These are phyloP conservation scores for Trichopus zeylanicus DNA, from an alignment of 116 monocot genomes.

Conservation along the genomic window DNA sequence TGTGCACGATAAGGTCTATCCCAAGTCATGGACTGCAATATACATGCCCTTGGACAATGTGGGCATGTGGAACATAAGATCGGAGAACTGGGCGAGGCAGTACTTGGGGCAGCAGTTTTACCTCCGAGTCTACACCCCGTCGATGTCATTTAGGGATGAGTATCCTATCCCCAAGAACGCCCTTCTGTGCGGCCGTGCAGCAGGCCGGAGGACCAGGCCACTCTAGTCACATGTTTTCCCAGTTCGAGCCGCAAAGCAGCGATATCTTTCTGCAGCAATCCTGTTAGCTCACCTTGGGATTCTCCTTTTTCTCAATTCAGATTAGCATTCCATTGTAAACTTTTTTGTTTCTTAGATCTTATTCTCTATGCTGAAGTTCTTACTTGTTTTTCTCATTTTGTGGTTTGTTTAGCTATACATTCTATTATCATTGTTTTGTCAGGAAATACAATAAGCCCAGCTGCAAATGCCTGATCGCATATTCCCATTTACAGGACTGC, in stretches of 20 bases:
- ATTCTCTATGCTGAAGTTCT: too few species aligned
- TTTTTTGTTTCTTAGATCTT: too few species aligned
- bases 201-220: constrained; percentile 36
- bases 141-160: constrained; percentile 65
- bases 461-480: too few species aligned
- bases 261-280: too few species aligned
- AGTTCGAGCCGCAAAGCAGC: constrained; percentile 13
- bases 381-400: too few species aligned
- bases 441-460: too few species aligned
- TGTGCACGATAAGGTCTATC: constrained; percentile 39
- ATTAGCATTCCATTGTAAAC: too few species aligned
- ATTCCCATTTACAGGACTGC: too few species aligned
- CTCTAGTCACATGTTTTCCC: constrained; percentile 9
- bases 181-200: constrained; percentile 57
- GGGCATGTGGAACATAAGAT: constrained; percentile 74
- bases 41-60: constrained; percentile 69
- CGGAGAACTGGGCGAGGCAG: constrained; percentile 60
- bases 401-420: too few species aligned
- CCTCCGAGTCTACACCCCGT: constrained; percentile 55
- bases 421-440: too few species aligned
- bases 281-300: too few species aligned
- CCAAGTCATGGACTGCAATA: constrained; percentile 57
- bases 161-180: constrained; percentile 58
- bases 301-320: too few species aligned
- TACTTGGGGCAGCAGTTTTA: constrained; percentile 73